These are phyloP conservation scores for Cucurbita ficifolia DNA, from an alignment of 306 rosid species.

Conservation along the genomic window DNA sequence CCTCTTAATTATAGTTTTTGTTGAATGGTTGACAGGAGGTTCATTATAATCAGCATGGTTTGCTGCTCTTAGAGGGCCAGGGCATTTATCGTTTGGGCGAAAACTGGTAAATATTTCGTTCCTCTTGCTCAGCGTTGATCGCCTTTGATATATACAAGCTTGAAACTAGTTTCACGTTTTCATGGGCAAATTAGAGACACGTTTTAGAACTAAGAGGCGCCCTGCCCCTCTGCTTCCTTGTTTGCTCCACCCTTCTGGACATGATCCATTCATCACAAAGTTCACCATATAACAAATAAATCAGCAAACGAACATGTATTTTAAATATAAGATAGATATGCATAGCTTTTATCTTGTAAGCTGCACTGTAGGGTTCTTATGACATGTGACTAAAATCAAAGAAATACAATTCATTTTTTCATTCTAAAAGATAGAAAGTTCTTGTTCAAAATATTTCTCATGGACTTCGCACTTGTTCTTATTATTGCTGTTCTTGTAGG, in stretches of 20 bases:
- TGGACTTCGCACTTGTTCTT: not conserved
- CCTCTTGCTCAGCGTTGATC: not conserved
- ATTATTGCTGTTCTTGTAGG: conserved; percentile 26
- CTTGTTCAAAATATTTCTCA: not conserved
- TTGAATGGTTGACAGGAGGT: conserved; percentile 55
- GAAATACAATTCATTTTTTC: not conserved
- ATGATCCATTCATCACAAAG: not conserved
- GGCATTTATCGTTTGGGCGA: conserved; percentile 92
- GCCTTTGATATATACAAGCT: not conserved
- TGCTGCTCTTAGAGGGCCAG: conserved; percentile 82
- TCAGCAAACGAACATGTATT: not conserved
- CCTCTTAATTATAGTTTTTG: not conserved
- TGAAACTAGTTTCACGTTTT: not conserved
- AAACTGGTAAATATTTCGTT: conserved; percentile 46
- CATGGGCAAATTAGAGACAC: not conserved
- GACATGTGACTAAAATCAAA: not conserved
- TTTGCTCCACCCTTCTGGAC: not conserved
- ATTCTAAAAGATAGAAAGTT: not conserved
- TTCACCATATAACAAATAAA: not conserved
- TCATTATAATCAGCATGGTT: conserved; percentile 92
- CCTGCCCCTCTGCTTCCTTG: not conserved
- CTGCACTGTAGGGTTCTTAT: not conserved
- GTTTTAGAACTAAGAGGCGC: not conserved
- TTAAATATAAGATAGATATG: not conserved
- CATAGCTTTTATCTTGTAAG: not conserved